These are phyloP conservation scores for Xylariales sp. DNA, from an alignment of 2,329 filamentous ascomycete genomes.

Conservation along the genomic window DNA sequence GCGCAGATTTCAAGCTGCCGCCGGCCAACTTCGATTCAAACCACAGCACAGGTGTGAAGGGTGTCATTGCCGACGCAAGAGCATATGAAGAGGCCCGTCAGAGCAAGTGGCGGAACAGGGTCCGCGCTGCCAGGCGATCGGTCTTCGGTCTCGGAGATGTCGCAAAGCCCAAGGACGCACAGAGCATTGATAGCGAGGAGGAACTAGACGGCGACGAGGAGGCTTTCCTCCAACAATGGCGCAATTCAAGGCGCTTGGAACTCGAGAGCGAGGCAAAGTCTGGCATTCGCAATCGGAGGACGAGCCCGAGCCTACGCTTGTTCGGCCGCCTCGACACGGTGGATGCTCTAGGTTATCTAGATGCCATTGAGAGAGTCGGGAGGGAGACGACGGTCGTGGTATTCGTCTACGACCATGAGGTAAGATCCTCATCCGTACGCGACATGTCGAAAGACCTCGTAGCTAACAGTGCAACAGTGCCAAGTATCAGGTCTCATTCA, in stretches of 20 bases:
- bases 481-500: conserved; percentile 76
- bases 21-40: conserved; percentile 61
- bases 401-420: conserved; percentile 84
- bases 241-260: conserved; percentile 73
- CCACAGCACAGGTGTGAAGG: conserved; percentile 76
- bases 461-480: conserved; percentile 51
- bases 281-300: conserved; percentile 58
- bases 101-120: conserved; percentile 48
- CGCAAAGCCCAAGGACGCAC: conserved; percentile 22
- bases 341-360: conserved; percentile 88
- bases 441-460: neutral
- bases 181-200: conserved; percentile 40
- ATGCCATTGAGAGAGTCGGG: conserved; percentile 87
- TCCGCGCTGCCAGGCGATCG: conserved; percentile 48
- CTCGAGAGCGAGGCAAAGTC: conserved; percentile 58
- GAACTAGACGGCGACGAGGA: conserved; percentile 64
- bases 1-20: conserved; percentile 56
- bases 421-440: conserved; percentile 39
- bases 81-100: conserved; percentile 66
- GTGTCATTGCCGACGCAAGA: conserved; percentile 79
- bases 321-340: conserved; percentile 80
- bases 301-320: conserved; percentile 69
- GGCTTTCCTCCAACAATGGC: conserved; percentile 78
- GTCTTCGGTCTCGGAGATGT: conserved; percentile 45
- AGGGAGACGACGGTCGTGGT: conserved; percentile 83